Evolutionary conservation across 225 moss, liverwort and hornwort genomes (phyloP).

Genomic region (Lunularia cruciata): DNA sequence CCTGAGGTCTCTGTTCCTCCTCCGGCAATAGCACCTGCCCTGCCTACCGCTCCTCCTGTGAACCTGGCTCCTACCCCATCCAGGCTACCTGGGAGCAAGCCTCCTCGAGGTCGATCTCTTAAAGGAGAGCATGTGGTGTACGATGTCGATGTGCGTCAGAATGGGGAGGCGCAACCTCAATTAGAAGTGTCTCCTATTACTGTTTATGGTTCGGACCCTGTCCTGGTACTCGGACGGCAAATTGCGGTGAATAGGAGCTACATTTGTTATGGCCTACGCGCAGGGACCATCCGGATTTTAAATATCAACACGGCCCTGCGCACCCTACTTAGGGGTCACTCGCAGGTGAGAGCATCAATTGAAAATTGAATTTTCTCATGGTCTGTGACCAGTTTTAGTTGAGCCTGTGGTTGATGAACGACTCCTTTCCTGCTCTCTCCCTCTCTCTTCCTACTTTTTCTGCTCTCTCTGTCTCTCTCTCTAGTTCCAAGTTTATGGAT

Average conservation of each 20-base stretch:
- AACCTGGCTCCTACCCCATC: constrained; percentile 56
- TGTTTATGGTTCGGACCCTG: constrained; percentile 70
- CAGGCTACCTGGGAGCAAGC: constrained; percentile 58
- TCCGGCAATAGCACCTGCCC: constrained; percentile 70
- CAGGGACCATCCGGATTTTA: constrained; percentile 77
- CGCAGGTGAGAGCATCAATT: constrained; percentile 53
- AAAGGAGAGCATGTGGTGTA: constrained; percentile 66
- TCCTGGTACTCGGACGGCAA: constrained; percentile 74
- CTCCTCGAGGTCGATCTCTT: constrained; percentile 63
- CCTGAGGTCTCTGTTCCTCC: constrained; percentile 78
- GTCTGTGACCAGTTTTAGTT: not conserved
- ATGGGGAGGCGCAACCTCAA: constrained; percentile 68
- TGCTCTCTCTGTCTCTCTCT: too few species aligned
- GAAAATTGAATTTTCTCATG: not conserved
- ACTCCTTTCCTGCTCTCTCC: not conserved
- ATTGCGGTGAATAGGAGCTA: constrained; percentile 81
- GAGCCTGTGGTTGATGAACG: too few species aligned
- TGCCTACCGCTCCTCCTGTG: constrained; percentile 79
- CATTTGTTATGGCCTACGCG: constrained; percentile 85
- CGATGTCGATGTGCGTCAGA: constrained; percentile 73
- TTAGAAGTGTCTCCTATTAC: constrained; percentile 71
- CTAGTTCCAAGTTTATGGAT: too few species aligned
- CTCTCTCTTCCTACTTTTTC: not conserved
- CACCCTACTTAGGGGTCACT: constrained; percentile 81
- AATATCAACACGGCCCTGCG: constrained; percentile 78